These are phyloP conservation scores for Haplographium delicatum DNA, from an alignment of 495 filamentous ascomycete species.

Conservation along the genomic window DNA sequence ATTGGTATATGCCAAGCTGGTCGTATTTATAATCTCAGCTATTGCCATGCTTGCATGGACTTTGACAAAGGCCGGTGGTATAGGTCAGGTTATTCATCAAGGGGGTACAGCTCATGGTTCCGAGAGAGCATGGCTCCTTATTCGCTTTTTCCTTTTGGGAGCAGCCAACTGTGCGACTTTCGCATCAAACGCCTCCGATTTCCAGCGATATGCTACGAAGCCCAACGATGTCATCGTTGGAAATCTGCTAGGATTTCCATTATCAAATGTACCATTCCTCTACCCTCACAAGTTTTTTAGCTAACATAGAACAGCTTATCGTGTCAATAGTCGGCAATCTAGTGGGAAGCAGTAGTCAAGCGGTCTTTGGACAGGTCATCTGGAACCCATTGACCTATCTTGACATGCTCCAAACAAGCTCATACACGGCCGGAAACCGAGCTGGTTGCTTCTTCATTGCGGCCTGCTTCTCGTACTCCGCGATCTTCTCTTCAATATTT, in stretches of 20 bases:
- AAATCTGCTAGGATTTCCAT: constrained; percentile 32
- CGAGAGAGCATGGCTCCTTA: constrained; percentile 29
- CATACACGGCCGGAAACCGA: constrained; percentile 28
- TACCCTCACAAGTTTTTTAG: background rate
- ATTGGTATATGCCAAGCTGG: constrained; percentile 33
- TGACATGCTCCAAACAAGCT: constrained; percentile 28
- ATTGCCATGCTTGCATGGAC: constrained; percentile 35
- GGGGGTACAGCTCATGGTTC: constrained; percentile 29
- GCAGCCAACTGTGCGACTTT: constrained; percentile 35
- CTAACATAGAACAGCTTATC: constrained; percentile 9
- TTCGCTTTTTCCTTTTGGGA: constrained; percentile 33
- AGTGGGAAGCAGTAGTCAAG: constrained; percentile 31
- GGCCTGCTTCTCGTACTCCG: constrained; percentile 30
- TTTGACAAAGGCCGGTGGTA: constrained; percentile 26
- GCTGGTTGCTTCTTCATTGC: constrained; percentile 43
- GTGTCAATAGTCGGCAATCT: constrained; percentile 35
- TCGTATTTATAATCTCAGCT: constrained; percentile 29
- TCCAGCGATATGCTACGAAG: constrained; percentile 32
- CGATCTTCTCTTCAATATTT: constrained; percentile 29
- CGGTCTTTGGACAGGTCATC: constrained; percentile 32
- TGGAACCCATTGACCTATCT: constrained; percentile 38
- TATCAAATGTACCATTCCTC: constrained; percentile 23
- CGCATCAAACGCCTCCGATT: constrained; percentile 35
- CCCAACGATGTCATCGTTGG: constrained; percentile 34
- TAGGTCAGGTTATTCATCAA: constrained; percentile 22